Evolutionary conservation across 176 grass and related monocot species (phyloP).

Genomic region (Avena insularis): DNA sequence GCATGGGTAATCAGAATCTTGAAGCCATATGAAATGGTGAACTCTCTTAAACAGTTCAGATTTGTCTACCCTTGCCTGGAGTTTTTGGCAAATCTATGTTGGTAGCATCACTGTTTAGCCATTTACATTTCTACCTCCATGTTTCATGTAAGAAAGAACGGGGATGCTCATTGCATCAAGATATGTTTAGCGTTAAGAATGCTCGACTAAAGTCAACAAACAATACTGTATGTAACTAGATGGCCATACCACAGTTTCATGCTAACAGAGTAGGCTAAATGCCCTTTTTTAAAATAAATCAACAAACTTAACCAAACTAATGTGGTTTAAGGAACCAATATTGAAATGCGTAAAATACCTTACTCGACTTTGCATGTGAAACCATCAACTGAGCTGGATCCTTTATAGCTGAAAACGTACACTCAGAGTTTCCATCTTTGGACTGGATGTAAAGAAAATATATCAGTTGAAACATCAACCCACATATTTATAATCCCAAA

Average conservation of each 20-base stretch:
- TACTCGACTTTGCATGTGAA: slow-evolving; percentile 90
- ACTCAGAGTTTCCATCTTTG: slow-evolving; percentile 88
- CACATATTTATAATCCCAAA: slow-evolving; percentile 11
- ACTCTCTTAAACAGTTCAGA: slow-evolving; percentile 4
- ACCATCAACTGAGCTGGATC: slow-evolving; percentile 73
- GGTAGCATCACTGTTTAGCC: neutral
- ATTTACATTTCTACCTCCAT: slow-evolving; percentile 8
- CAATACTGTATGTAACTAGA: neutral
- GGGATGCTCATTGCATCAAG: slow-evolving; percentile 4
- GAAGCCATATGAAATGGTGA: neutral
- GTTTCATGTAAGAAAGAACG: neutral
- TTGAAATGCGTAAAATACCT: slow-evolving; percentile 64
- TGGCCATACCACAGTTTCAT: slow-evolving; percentile 15
- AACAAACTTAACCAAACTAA: slow-evolving; percentile 31
- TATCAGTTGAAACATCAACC: slow-evolving; percentile 36
- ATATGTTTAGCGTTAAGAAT: neutral
- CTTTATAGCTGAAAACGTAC: slow-evolving; percentile 77
- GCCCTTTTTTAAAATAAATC: slow-evolving; percentile 5
- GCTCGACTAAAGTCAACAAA: slow-evolving; percentile 1
- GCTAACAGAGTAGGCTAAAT: neutral
- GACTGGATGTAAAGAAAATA: slow-evolving; percentile 53
- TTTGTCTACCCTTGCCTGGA: slow-evolving; percentile 8
- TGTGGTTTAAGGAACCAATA: slow-evolving; percentile 18
- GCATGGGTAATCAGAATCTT: neutral
- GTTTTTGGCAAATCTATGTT: neutral